Evolutionary conservation across 2,329 filamentous ascomycete genomes (phyloP), one percentile per base, ranked within the genome.

Genomic region (Monosporascus cannonballus): DNA sequence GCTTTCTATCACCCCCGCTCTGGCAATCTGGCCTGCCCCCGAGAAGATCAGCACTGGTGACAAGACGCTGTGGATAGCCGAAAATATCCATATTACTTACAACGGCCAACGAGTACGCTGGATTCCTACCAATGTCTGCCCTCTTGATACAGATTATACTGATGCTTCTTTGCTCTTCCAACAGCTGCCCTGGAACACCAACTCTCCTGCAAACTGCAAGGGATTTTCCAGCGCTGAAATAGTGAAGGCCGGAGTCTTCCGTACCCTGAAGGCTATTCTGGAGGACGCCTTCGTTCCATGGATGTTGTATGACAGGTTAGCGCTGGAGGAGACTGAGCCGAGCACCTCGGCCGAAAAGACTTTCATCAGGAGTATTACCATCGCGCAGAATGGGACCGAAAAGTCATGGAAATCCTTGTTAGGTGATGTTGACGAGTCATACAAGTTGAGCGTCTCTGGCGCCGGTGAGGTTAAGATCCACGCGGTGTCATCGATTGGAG

Each of bases 361-460:
- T 3, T 78, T 72, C 58, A 75, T 94, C 61, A 77, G 71, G 44
- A 75, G 72, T n/a, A 75, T 94, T 46, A 67, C 73, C 18, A 83
- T 94, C 58, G 73, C 73, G 15, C 83, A 90, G 65, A 84, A 79
- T 5, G 69, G 68, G 20, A 62, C 74, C 8, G 83, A 89, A 8
- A 73, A 74, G 50, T 76, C 81, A 24, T 80, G 81, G 61, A 86
- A 82, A 64, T 80, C 86, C 9, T 69, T 79, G 3, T 79, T 78
- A 22, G 85, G 82, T 37, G 74, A 81, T 42, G 77, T 89, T 15
- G 87, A 93, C 64, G 90, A 94, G 69, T 88, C 86, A 2, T 95
- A 95, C 71, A 80, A 75, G 25, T 72, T 95, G 27, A 77, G 74
- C 1, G 67, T 95, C 39, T 76, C 75, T 14, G 65, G 70, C 20